These are phyloP conservation scores for Cystobasidium pallidum DNA, from an alignment of 1,284 basidiomycete genomes.

Conservation along the genomic window DNA sequence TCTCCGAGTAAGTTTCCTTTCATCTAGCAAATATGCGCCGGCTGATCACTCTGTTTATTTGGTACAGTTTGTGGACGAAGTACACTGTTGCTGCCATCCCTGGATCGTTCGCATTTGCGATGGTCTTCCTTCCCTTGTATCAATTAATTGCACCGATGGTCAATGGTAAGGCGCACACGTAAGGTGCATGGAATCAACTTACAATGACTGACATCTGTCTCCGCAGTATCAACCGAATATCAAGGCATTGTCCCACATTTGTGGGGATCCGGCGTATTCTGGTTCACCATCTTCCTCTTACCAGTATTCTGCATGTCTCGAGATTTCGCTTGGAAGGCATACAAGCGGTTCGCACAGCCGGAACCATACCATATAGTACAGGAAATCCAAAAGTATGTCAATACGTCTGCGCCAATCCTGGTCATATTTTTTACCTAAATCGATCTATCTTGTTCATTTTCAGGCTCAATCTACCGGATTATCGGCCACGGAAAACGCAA, in stretches of 20 bases:
- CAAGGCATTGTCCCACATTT: slow-evolving; percentile 80
- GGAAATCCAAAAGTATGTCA: slow-evolving; percentile 63
- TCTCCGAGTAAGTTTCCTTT: slow-evolving; percentile 74
- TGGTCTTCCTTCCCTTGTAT: slow-evolving; percentile 90
- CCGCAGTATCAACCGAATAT: slow-evolving; percentile 79
- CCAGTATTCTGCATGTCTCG: slow-evolving; percentile 85
- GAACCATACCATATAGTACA: slow-evolving; percentile 95
- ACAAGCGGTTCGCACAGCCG: slow-evolving; percentile 86
- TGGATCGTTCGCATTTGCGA: slow-evolving; percentile 92
- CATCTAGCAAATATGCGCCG: not conserved
- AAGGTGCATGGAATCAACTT: not conserved
- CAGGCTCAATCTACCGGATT: slow-evolving; percentile 81
- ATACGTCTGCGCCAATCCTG: slow-evolving; percentile 26
- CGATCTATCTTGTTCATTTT: not conserved
- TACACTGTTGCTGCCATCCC: slow-evolving; percentile 90
- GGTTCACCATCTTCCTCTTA: slow-evolving; percentile 84
- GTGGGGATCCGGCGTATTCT: slow-evolving; percentile 85
- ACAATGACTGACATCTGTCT: not conserved
- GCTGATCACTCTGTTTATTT: slow-evolving; percentile 12
- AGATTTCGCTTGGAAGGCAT: slow-evolving; percentile 96
- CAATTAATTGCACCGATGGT: slow-evolving; percentile 78
- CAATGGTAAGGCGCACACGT: slow-evolving; percentile 59
- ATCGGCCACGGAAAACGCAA: slow-evolving; percentile 95
- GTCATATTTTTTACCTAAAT: too few species aligned
- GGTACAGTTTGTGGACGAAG: slow-evolving; percentile 95